Percentiles rank a stretch among this genome's conserved stretches.
Evolutionary conservation across 116 monocot species (phyloP).

Genomic region (Iris pallida): DNA sequence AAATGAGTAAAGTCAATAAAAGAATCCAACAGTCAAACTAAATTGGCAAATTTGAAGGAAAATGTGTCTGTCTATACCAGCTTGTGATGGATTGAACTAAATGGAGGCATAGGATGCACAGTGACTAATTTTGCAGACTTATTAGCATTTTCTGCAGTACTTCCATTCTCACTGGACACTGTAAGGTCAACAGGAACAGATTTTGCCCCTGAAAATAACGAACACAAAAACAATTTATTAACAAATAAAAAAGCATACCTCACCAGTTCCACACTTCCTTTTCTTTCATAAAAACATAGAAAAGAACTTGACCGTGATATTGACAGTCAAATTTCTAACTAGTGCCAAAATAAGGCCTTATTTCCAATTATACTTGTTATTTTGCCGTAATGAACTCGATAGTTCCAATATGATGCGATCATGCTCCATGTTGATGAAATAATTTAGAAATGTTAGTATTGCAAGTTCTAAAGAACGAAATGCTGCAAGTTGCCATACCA

Average conservation of each 20-base stretch:
- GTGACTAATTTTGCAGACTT: slow-evolving; percentile 35
- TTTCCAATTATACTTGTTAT: no score
- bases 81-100: slow-evolving; percentile 16
- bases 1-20: neutral
- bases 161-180: slow-evolving; percentile 26
- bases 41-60: neutral
- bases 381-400: no score
- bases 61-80: slow-evolving; percentile 21
- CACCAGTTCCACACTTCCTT: no score
- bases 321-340: no score
- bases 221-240: neutral
- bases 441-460: no score
- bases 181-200: slow-evolving; percentile 46
- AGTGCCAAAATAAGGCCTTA: no score
- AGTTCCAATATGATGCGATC: no score
- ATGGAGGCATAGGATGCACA: slow-evolving; percentile 40
- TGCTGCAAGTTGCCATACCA: neutral
- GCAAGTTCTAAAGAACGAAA: neutral
- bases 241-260: no score
- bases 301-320: no score
- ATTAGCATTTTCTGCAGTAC: slow-evolving; percentile 26
- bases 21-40: neutral
- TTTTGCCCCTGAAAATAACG: slow-evolving; percentile 32
- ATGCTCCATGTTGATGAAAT: no score
- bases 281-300: no score